Conservation (phyloP, 108 stramenopile genomes). For the Cyclotella atomus region DNA sequence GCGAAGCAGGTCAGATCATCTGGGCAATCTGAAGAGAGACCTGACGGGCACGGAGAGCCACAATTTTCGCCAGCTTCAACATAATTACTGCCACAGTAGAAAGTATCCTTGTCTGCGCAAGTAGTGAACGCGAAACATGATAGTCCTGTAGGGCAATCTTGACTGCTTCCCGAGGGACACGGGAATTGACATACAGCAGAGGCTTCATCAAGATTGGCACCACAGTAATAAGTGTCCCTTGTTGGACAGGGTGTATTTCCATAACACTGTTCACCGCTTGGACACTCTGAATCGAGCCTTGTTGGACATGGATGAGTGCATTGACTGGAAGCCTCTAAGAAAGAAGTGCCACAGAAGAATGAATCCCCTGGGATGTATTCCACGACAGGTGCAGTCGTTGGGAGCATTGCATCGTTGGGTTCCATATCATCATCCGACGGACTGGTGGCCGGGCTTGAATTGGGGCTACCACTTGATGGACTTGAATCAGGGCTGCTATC, state of each 20-base stretch:
- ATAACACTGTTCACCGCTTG: slow-evolving; percentile 42
- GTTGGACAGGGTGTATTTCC: slow-evolving; percentile 51
- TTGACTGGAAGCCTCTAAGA: slow-evolving; percentile 42
- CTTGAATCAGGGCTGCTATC: slow-evolving; percentile 5
- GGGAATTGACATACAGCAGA: slow-evolving; percentile 43
- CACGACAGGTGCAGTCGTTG: slow-evolving; percentile 22
- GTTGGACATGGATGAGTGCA: slow-evolving; percentile 50
- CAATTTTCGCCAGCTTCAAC: slow-evolving; percentile 44
- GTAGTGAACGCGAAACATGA: slow-evolving; percentile 55
- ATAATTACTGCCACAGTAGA: slow-evolving; percentile 50
- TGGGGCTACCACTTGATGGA: slow-evolving; percentile 1
- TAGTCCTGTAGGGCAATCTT: slow-evolving; percentile 46
- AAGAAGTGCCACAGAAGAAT: slow-evolving; percentile 48
- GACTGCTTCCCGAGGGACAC: slow-evolving; percentile 36
- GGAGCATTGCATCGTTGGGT: not conserved
- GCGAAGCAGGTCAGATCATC: slow-evolving; percentile 46
- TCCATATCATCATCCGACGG: slow-evolving; percentile 12
- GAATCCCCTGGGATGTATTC: slow-evolving; percentile 52
- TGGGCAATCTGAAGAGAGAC: slow-evolving; percentile 44
- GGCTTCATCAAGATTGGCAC: slow-evolving; percentile 47
- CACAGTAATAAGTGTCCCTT: slow-evolving; percentile 51
- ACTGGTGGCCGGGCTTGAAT: slow-evolving; percentile 3
- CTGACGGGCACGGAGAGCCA: slow-evolving; percentile 34
- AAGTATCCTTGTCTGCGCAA: slow-evolving; percentile 50
- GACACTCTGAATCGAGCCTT: slow-evolving; percentile 43